Base-by-base conservation (phyloP, 2,329 filamentous ascomycete species). In the Curvularia lunata region DNA sequence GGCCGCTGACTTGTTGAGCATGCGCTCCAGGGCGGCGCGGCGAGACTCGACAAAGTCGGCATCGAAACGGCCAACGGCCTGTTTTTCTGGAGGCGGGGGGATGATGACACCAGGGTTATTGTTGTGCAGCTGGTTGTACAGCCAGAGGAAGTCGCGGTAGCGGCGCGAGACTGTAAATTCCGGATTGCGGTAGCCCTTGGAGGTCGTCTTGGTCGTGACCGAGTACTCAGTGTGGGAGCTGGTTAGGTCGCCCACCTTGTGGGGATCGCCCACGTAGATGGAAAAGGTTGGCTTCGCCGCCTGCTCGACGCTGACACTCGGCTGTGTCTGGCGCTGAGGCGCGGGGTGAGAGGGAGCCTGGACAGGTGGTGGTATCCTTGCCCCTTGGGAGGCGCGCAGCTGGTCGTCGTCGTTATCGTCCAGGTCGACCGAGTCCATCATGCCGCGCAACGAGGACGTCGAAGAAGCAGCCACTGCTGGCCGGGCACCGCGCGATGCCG, bases 141-240 rank as follows among this genome's bases (percentile, higher is more conserved):
- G 87, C 95, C 95, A 99, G 52, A 99, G 82, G 76, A 99, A 99
- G 79, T 99, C 95, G 58, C 93, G 89, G 78, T 98, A 99, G 72
- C 95, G 87, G 68, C 95, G 86, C 71, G 92, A 96, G 67, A 99
- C 95, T 55, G 92, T 89, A 72, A 99, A 98, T 72, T 97, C 93
- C 51, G 91, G 84, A 71, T 94, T 90, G 73, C 91, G 91, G 78
- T 98, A 99, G 50, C 92, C 95, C 81, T 97, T 97, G 37, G 94
- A 98, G 1, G 92, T 91, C 12, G 95, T 99, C 91, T 90, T 95
- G 57, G 95, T 99, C 71, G 91, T 86, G 64, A 99, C 95, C 69
- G 92, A 92, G 79, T 99, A 99, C 47, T 98, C 95, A 64, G 97
- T 99, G 77, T 99, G 95, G 63, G 93, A 97, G 77, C 91, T 97